Evolutionary conservation across 306 rosid species (phyloP), one percentile per base, ranked within the genome.

Genomic region (Cucumis sativus): DNA sequence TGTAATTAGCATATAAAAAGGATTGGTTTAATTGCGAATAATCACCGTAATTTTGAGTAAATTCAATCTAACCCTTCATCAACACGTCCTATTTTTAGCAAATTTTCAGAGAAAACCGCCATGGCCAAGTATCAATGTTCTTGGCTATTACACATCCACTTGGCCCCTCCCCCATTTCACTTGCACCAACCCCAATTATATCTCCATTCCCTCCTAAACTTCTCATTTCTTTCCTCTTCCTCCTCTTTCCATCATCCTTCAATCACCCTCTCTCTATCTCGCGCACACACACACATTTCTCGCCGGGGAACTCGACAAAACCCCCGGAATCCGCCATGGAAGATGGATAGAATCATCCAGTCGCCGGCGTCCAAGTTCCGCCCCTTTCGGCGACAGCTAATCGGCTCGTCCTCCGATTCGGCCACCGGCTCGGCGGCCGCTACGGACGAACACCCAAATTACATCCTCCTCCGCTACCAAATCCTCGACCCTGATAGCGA

Each of bases 301-400:
- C 55, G 80, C 66, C 25, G 91, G 92, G 96, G 96, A 87, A 87
- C 87, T 93, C 96, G 92, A 79, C 61, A 63, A 62, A 52, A 52
- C 52, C 76, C 80, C 82, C 88, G 96, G 98, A 90, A 81, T 90
- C 92, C 93, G 92, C 92, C 82, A 94, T 91, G 97, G 98, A 91
- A 91, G 90, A 94, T 94, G 98, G 83, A 88, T 90, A 90, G 88
- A 82, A 86, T 87, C 87, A 18, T 88, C 78, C 79, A 90, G 74
- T 86, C 85, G 79, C 93, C 93, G 79, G 87, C 92, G 23, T 79
- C 88, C 14, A 86, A 76, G 47, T 83, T 90, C 87, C 93, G 91
- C 87, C 94, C 80, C 8, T 80, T 87, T 83, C 82, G 86, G 85
- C 88, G 91, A 83, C 78, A 72, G 71, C 25, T 57, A 15, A 33